Base-by-base conservation (phyloP, 2,329 filamentous ascomycete species). In the Lachnum nothofagi region DNA sequence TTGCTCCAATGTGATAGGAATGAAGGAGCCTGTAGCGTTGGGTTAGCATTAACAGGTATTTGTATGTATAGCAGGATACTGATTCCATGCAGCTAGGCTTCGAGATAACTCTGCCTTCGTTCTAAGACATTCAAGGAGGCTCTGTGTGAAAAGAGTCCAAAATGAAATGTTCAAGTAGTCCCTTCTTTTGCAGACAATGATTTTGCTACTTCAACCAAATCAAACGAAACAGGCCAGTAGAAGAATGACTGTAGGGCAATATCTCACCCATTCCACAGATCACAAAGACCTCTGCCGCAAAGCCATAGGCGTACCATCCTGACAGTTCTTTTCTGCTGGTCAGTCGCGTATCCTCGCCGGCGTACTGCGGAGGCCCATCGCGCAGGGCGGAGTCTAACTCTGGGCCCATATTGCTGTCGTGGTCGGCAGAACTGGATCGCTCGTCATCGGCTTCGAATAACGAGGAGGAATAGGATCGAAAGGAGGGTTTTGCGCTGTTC, bases 261-360 rank as follows among this genome's bases (percentile, higher is more conserved):
- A 19, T 25, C 82, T 65, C 68, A 88, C 91, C 83, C 65, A 87
- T 80, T 19, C 83, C 91, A 68, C 93, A 97, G 48, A 97, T 88
- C 14, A 94, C 88, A 67, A 96, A 97, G 46, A 94, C 91, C 72
- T 98, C 93, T 17, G 91, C 90, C 20, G 93, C 93, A 76, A 95
- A 97, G 35, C 87, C 87, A 72, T 97, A 97, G 66, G 86, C 85
- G 70, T 97, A 98, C 88, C 94, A 98, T 60, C 91, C 93, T 33
- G 83, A 75, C 52, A 97, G 78, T 77, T 98, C 93, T 68, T 86
- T 91, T 60, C 72, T 73, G 67, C 88, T 95, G 8, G 93, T 97
- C 47, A 86, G 80, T n/a, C 91, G 79, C 20, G 83, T 87, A 68
- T 98, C 93, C 67, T 97, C 89, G 53, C 87, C 89, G 2, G 77